phyloP scores from a whole-genome alignment of 129 eudicot species.

The Escallonia rubra region DNA sequence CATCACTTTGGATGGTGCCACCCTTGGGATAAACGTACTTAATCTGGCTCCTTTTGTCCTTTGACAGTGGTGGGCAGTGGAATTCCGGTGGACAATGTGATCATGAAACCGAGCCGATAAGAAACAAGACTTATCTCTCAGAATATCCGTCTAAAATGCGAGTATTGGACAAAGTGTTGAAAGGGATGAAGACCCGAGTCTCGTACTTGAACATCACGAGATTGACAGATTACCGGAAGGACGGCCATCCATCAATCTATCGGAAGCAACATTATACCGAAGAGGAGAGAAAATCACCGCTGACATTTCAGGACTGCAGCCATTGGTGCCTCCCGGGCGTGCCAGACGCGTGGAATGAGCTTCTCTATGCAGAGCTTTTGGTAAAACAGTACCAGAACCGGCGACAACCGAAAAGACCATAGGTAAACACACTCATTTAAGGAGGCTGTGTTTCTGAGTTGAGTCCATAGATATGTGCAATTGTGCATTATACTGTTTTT shows the following conservation, averaged over 20 bases:
- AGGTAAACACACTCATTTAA: slow-evolving; percentile 4
- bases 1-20: neutral
- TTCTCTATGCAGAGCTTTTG: slow-evolving; percentile 67
- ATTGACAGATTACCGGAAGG: slow-evolving; percentile 81
- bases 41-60: neutral
- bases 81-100: slow-evolving; percentile 92
- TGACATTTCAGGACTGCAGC: slow-evolving; percentile 77
- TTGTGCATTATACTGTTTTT: slow-evolving; percentile 32
- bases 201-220: slow-evolving; percentile 68
- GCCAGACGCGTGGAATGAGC: slow-evolving; percentile 96
- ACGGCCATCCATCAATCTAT: slow-evolving; percentile 88
- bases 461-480: slow-evolving; percentile 23
- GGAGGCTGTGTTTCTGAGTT: neutral
- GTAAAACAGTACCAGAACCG: slow-evolving; percentile 48
- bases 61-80: slow-evolving; percentile 93
- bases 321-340: slow-evolving; percentile 99
- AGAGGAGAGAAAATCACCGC: slow-evolving; percentile 38
- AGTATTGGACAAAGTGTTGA: slow-evolving; percentile 57
- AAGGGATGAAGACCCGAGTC: slow-evolving; percentile 61
- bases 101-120: slow-evolving; percentile 75
- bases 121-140: slow-evolving; percentile 55
- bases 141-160: slow-evolving; percentile 73
- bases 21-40: neutral
- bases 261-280: slow-evolving; percentile 45
- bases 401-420: slow-evolving; percentile 14